Conservation (phyloP, 169 alveolate genomes). For the Cryptosporidium muris region DNA sequence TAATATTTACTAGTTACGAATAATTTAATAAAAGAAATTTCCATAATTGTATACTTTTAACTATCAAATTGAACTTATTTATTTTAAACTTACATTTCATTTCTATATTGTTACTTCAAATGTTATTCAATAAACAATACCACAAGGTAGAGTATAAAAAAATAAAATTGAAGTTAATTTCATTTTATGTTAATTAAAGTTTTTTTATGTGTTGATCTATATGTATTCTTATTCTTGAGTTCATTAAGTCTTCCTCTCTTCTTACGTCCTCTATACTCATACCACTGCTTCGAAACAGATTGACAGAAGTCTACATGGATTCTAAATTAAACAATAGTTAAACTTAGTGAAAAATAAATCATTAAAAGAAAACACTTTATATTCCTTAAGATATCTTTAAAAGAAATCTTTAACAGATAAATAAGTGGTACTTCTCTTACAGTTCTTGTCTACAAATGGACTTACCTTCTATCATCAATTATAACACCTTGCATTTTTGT, state of each 20-base stretch:
- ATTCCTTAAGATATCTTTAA: not conserved
- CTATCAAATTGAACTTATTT: too few species aligned
- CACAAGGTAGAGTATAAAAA: too few species aligned
- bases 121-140: too few species aligned
- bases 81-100: too few species aligned
- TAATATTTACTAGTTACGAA: too few species aligned
- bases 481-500: constrained; percentile 95
- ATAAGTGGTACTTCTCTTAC: too few species aligned
- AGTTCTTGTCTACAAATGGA: not conserved
- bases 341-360: not conserved
- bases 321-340: constrained; percentile 56
- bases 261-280: constrained; percentile 1
- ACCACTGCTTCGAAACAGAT: constrained; percentile 83
- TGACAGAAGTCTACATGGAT: constrained; percentile 90
- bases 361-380: not conserved
- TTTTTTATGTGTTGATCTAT: too few species aligned
- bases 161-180: not conserved
- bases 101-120: too few species aligned
- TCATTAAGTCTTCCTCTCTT: not conserved
- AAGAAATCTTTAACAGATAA: not conserved
- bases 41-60: too few species aligned
- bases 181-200: not conserved
- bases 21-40: too few species aligned
- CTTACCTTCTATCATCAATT: constrained; percentile 93
- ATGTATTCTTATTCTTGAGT: too few species aligned